Evolutionary conservation across 805 yeast species (phyloP), one percentile per base, ranked within the genome.

Genomic region (Lachancea fermentati): DNA sequence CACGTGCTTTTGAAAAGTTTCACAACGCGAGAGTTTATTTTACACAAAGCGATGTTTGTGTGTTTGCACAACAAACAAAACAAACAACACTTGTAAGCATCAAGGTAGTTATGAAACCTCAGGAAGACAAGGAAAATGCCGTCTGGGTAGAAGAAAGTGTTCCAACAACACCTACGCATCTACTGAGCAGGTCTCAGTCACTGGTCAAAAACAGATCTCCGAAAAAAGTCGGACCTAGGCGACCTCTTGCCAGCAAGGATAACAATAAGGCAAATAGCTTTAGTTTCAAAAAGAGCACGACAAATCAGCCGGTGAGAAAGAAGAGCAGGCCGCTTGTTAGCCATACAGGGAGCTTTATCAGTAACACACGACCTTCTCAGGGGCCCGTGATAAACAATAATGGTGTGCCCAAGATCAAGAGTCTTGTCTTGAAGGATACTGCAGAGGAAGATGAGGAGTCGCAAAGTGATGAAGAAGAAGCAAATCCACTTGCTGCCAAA

Each of bases 221-320:
- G 4, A 31, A 40, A 14, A 36, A 33, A 12, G 18, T 29, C 12
- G 42, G 36, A 19, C 44, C 47, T 7, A 48, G 65, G 30, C 44
- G 49, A 25, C 65, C 65, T 2, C 41, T 60, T 18, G 60, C 60
- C 7, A 49, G 60, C 12, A 60, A 60, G 42, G 63, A 60, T 43
- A 58, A 55, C 24, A 58, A 58, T 33, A 46, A 49, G 29, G 28
- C 51, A 4, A 46, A 39, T 24, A 47, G 51, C 26, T 43, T 47
- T 24, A 18, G 41, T 9, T 8, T 16, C 14, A 33, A 34, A 16
- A 42, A 32, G 19, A 32, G 30, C 13, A 29, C 14, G 3, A 18
- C 31, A 14, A 33, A 24, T 12, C 29, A 32, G 32, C 32, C 38
- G 16, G 6, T 14, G 12, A 12, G 14, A 30, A 40, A 40, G 30